These are phyloP conservation scores for Purpureocillium lavendulum DNA, from an alignment of 2,329 filamentous ascomycete species.

Conservation along the genomic window DNA sequence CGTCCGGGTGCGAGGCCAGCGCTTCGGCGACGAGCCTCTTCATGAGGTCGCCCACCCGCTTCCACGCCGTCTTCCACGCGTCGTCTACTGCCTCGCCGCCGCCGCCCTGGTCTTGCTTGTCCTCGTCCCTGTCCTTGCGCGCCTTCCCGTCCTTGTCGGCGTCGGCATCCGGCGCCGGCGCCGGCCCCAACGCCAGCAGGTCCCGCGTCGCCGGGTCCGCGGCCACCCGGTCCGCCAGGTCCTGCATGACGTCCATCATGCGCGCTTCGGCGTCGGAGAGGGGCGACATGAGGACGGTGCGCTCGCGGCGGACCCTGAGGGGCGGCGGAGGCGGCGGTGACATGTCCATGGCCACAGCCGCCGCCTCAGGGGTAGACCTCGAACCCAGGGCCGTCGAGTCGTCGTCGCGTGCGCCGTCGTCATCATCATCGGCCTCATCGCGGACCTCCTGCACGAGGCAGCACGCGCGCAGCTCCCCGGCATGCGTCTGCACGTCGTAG, in stretches of 20 bases:
- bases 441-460: constrained; percentile 9
- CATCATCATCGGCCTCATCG: too few species aligned
- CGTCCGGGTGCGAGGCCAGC: constrained; percentile 4
- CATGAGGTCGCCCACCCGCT: constrained; percentile 4
- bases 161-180: too few species aligned
- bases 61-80: constrained; percentile 5
- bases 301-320: constrained; percentile 4
- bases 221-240: constrained; percentile 5
- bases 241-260: constrained; percentile 4
- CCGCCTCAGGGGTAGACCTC: too few species aligned
- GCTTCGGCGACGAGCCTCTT: constrained; percentile 6
- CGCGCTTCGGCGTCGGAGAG: constrained; percentile 4
- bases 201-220: constrained; percentile 2
- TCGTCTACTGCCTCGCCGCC: not conserved
- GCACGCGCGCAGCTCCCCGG: not conserved
- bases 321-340: not conserved
- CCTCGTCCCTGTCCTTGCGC: too few species aligned
- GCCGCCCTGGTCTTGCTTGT: not conserved
- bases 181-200: not conserved
- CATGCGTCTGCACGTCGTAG: not conserved
- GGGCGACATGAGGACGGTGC: constrained; percentile 5
- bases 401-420: not conserved
- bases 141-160: too few species aligned
- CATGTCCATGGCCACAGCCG: too few species aligned
- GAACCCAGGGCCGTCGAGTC: not conserved